Conservation (phyloP, 108 stramenopile genomes). For the Ochromonas danica region DNA sequence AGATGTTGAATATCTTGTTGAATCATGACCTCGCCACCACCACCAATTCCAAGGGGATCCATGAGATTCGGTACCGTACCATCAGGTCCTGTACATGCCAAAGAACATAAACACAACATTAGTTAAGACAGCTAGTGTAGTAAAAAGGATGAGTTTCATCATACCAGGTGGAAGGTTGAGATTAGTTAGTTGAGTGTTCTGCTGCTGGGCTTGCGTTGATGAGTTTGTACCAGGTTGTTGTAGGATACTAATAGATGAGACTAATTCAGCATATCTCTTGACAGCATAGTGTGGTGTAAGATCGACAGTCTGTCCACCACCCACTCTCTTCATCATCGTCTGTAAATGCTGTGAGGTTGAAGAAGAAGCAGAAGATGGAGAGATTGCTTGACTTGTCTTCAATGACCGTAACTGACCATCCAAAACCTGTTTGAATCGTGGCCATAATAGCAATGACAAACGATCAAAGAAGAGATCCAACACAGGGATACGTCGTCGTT, state of each 20-base stretch:
- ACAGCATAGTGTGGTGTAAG: constrained; percentile 90
- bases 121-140: too few species aligned
- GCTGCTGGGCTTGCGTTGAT: too few species aligned
- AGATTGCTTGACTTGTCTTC: constrained; percentile 70
- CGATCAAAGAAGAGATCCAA: constrained; percentile 89
- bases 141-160: too few species aligned
- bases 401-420: constrained; percentile 84
- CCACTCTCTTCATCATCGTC: background rate
- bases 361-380: too few species aligned
- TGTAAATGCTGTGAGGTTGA: too few species aligned
- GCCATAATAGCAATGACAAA: constrained; percentile 86
- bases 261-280: constrained; percentile 96
- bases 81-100: too few species aligned
- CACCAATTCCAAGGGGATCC: background rate
- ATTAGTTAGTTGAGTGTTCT: too few species aligned
- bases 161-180: too few species aligned
- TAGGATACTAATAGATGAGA: constrained; percentile 81
- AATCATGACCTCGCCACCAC: constrained; percentile 55
- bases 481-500: constrained; percentile 73
- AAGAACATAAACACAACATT: too few species aligned
- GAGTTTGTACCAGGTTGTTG: too few species aligned
- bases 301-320: constrained; percentile 59
- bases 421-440: constrained; percentile 87
- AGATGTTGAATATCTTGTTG: constrained; percentile 33
- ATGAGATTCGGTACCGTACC: too few species aligned